Evolutionary conservation across 2,329 filamentous ascomycete species (phyloP).

Genomic region (Arthrocladium fulminans): DNA sequence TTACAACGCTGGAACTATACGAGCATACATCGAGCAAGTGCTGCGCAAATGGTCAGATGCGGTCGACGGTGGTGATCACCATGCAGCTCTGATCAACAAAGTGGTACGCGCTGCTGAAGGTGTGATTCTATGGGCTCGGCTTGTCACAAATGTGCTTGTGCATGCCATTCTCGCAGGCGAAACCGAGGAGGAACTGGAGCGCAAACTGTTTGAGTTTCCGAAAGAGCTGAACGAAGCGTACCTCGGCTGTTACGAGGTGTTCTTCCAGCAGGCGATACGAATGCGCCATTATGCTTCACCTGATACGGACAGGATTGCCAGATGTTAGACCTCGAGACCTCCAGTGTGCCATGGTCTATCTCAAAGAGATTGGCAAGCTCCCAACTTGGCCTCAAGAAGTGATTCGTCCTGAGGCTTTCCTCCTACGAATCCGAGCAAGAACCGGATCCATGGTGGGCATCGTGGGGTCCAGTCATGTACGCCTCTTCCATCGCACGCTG

Average conservation of each 20-base stretch:
- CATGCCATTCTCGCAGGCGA: background rate
- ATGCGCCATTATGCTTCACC: background rate
- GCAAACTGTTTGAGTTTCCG: background rate
- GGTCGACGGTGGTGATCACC: background rate
- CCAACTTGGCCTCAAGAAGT: background rate
- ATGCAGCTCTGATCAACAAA: constrained; percentile 22
- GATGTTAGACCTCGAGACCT: background rate
- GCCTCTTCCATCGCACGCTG: background rate
- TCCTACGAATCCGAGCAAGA: background rate
- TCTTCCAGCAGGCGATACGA: background rate
- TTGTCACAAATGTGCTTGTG: constrained; percentile 25
- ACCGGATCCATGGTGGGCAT: background rate
- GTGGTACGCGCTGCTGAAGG: constrained; percentile 30
- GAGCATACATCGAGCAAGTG: background rate
- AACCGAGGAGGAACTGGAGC: background rate
- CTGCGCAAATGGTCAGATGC: background rate
- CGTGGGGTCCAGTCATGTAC: background rate
- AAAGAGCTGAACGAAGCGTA: background rate
- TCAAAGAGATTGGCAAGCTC: background rate
- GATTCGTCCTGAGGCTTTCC: background rate
- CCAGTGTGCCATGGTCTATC: background rate
- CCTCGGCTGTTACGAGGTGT: background rate
- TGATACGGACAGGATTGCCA: background rate
- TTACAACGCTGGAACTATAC: constrained; percentile 6
- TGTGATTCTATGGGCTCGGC: constrained; percentile 40